Evolutionary conservation across 768 basidiomycete species (phyloP), one percentile per base, ranked within the genome.

Genomic region (Grammothele lineata): DNA sequence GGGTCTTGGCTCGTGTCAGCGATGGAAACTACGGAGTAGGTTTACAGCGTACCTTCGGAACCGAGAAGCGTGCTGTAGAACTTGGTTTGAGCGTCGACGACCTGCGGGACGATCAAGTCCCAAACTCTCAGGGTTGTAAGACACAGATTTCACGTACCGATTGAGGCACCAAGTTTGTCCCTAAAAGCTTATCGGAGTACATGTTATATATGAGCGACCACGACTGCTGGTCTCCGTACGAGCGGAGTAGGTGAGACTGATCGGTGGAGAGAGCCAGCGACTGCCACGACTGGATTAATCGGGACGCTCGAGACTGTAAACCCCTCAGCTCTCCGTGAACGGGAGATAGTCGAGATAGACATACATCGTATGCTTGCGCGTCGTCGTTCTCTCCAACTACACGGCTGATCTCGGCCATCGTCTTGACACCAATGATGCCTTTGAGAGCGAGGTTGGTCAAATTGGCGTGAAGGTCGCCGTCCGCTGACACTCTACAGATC

Each of bases 371-470:
- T n/a, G 39, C 32, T 18, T 53, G 38, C 6, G 46, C 49, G 37
- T 56, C 55, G 17, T 40, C 24, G 17, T 36, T 36, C 24, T 50
- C 19, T 9, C 48, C 47, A 12, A 54, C n/a, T 1, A 47, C 55
- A 2, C 40, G 30, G 22, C 52, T 50, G 22, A 59, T 59, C 42
- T 56, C 48, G 1, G 55, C 45, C 57, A 59, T 59, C 3, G 57
- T 52, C 26, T 59, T 40, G 18, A 59, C 47, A 14, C 46, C 57
- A n/a, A 59, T 56, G 50, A 59, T 59, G 4, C 57, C 57, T 39
- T 59, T 59, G 41, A 59, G 50, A 1, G 50, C 52, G 5, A 59
- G 43, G 46, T 59, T 59, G 6, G 55, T 56, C 57, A 52, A 49
- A 40, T 59, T 59, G 2, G 57, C 47, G 4, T 5, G 43, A 22